Conservation (phyloP, 1,284 basidiomycete species). For the Irpex sp. region DNA sequence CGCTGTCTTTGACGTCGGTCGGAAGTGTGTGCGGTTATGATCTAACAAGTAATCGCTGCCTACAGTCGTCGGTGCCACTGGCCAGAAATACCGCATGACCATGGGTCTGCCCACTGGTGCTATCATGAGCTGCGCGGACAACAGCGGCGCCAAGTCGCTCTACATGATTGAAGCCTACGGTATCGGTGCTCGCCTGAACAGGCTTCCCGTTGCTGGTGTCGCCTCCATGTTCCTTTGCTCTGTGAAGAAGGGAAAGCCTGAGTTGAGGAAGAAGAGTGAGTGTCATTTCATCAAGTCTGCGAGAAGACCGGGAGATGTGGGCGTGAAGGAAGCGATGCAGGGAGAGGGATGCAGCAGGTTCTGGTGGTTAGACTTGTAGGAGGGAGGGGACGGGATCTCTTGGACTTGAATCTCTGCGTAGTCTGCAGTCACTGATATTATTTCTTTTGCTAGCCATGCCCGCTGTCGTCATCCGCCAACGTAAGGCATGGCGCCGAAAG, state of each 20-base stretch:
- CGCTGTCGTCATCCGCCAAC: conserved; percentile 94
- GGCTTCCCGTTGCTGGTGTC: conserved; percentile 96
- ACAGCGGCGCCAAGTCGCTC: conserved; percentile 97
- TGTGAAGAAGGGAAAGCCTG: conserved; percentile 99
- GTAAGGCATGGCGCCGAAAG: conserved; percentile 97
- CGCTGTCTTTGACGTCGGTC: not conserved
- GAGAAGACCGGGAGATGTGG: not conserved
- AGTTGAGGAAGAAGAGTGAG: conserved; percentile 99
- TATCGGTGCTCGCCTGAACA: conserved; percentile 94
- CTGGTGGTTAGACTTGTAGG: not conserved
- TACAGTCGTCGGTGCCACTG: conserved; percentile 50
- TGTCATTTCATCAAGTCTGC: conserved; percentile 17
- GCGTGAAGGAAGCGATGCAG: not conserved
- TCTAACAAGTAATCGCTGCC: conserved; percentile 20
- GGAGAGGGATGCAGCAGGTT: not conserved
- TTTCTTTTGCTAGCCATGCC: conserved; percentile 76
- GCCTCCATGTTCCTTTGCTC: conserved; percentile 99
- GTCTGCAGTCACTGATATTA: not conserved
- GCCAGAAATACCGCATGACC: conserved; percentile 97
- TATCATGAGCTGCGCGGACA: conserved; percentile 99
- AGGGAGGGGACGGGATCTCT: not conserved
- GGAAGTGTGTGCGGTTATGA: conserved; percentile 26
- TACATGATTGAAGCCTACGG: conserved; percentile 91
- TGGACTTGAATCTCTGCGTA: not conserved
- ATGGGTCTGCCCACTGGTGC: conserved; percentile 97